Conservation (phyloP, 2,329 filamentous ascomycete genomes). For the Fusarium haematococcum region DNA sequence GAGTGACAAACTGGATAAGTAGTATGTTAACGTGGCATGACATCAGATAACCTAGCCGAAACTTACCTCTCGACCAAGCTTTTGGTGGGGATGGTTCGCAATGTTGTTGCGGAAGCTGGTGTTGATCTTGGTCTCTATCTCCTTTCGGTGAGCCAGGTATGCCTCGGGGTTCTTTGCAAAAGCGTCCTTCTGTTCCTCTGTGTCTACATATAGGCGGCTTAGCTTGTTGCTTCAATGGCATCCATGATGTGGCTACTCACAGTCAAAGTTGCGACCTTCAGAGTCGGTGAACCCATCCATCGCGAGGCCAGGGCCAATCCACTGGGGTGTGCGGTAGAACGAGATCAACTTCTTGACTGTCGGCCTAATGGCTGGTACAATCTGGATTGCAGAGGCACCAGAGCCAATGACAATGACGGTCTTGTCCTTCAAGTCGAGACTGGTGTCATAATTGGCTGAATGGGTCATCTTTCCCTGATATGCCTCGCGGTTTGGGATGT, state of each 20-base stretch:
- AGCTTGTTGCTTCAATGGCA: rapidly evolving
- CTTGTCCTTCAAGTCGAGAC: constrained; percentile 60
- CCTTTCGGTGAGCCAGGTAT: constrained; percentile 7
- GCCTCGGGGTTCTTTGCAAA: constrained; percentile 5
- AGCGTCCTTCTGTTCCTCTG: constrained; percentile 4
- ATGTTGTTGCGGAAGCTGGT: constrained; percentile 10
- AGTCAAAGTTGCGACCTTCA: constrained; percentile 14
- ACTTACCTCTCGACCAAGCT: constrained; percentile 2
- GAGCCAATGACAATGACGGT: constrained; percentile 66
- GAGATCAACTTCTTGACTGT: constrained; percentile 54
- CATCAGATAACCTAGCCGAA: background rate
- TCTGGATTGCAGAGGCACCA: constrained; percentile 64
- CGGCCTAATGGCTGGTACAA: constrained; percentile 52
- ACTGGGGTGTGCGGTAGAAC: constrained; percentile 56
- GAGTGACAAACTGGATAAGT: background rate
- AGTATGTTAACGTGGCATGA: background rate
- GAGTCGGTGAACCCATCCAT: constrained; percentile 40
- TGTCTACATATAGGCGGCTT: background rate
- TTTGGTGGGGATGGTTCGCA: constrained; percentile 11
- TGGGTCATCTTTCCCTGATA: constrained; percentile 63
- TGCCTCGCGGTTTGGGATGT: constrained; percentile 55
- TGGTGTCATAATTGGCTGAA: constrained; percentile 62
- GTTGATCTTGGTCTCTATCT: constrained; percentile 16
- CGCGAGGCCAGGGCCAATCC: constrained; percentile 53
- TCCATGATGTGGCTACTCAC: background rate